These are phyloP conservation scores for Przewalskia tangutica DNA, from an alignment of 257 asterid genomes.

Conservation along the genomic window DNA sequence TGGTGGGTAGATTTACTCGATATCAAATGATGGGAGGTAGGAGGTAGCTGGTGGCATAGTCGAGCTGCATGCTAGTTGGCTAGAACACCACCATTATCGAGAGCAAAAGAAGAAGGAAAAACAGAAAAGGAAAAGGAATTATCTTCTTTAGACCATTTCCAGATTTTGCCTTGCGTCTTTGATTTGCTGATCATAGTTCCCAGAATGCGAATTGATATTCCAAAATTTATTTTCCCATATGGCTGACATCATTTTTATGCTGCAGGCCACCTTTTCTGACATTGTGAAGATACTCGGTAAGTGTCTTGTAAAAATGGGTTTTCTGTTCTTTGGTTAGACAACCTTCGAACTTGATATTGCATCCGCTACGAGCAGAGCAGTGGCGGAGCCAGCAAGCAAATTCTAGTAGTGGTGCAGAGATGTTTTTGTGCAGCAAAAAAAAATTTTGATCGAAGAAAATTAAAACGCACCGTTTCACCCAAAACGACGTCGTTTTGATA, in stretches of 20 bases:
- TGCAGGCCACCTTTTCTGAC: slow-evolving; percentile 94
- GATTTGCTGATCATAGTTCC: not conserved
- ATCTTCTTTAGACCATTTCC: not conserved
- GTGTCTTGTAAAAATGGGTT: not conserved
- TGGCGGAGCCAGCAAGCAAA: no score
- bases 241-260: slow-evolving; percentile 8
- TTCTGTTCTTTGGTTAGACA: not conserved
- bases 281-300: slow-evolving; percentile 76
- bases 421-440: no score
- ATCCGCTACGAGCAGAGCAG: not conserved
- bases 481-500: no score
- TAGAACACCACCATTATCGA: not conserved
- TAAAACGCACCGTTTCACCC: no score
- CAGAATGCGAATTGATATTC: not conserved
- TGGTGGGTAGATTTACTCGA: not conserved
- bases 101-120: not conserved
- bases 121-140: no score
- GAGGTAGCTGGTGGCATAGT: not conserved
- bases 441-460: no score
- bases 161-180: not conserved
- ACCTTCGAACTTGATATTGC: not conserved
- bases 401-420: no score
- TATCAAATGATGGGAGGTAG: not conserved
- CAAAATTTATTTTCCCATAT: not conserved
- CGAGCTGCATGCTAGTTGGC: not conserved